phyloP scores from a whole-genome alignment of 257 asterid genomes.

The Cynanchum wilfordii region DNA sequence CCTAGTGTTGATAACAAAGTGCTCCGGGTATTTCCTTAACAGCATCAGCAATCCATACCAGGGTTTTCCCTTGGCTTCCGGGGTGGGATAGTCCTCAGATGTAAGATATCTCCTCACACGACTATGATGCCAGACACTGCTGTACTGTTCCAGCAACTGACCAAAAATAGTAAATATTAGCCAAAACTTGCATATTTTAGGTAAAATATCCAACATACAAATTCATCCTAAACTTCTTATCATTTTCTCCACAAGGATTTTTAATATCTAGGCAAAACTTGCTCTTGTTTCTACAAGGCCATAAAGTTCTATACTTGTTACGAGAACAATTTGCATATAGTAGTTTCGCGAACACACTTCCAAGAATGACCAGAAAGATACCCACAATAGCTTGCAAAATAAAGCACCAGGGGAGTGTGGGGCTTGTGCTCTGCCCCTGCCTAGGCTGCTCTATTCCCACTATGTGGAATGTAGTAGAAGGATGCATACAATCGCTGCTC shows the following conservation, averaged over 20 bases:
- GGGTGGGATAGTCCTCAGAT: slow-evolving; percentile 56
- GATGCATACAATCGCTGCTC: not conserved
- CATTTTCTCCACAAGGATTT: not conserved
- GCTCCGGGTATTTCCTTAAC: slow-evolving; percentile 84
- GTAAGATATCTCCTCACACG: slow-evolving; percentile 84
- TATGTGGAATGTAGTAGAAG: not conserved
- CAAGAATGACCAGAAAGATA: not conserved
- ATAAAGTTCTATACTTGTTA: not conserved
- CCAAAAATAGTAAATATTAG: slow-evolving; percentile 6
- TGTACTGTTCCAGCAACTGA: slow-evolving; percentile 75
- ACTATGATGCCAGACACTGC: slow-evolving; percentile 77
- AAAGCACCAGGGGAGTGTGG: not conserved
- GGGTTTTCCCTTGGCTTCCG: slow-evolving; percentile 77
- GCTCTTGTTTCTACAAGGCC: not conserved
- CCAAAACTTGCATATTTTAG: not conserved
- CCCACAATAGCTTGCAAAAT: not conserved
- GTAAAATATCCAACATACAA: not conserved
- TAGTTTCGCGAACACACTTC: not conserved
- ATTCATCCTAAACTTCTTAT: not conserved
- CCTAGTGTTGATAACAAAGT: slow-evolving; percentile 84
- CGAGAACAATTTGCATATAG: not conserved
- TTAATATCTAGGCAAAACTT: not conserved
- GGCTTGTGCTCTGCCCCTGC: not conserved
- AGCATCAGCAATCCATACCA: slow-evolving; percentile 88
- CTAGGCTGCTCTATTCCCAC: not conserved